Percentiles rank a stretch among this genome's conserved stretches.
Conservation (phyloP, 2,329 filamentous ascomycete genomes). For the Clarireedia paspali region DNA sequence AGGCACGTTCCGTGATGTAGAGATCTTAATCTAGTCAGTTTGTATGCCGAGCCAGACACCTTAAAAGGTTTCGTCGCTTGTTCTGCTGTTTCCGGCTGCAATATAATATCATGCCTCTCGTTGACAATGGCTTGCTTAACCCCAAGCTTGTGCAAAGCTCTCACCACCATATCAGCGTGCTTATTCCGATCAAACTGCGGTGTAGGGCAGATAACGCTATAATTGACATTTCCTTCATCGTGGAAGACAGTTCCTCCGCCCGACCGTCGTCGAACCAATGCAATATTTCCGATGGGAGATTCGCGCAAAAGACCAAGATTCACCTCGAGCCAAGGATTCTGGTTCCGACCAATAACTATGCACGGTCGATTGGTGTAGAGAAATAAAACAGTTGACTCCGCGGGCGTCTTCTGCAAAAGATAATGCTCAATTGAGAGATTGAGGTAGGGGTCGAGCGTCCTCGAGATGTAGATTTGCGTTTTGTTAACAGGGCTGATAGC, state of each 20-base stretch:
- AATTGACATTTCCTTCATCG: conserved; percentile 89
- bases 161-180: conserved; percentile 87
- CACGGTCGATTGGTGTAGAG: conserved; percentile 84
- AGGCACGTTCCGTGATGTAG: conserved; percentile 93
- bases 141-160: conserved; percentile 60
- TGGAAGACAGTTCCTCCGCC: conserved; percentile 94
- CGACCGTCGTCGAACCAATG: conserved; percentile 72
- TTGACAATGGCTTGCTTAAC: conserved; percentile 65
- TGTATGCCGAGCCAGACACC: conserved; percentile 91
- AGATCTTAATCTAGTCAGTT: conserved; percentile 71
- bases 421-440: conserved; percentile 94
- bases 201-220: conserved; percentile 80
- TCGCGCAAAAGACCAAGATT: conserved; percentile 56
- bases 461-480: conserved; percentile 64
- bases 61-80: conserved; percentile 49
- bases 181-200: conserved; percentile 71
- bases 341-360: conserved; percentile 88
- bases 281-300: neutral
- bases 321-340: conserved; percentile 94
- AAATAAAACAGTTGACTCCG: conserved; percentile 70
- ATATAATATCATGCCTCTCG: conserved; percentile 85
- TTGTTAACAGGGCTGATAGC: conserved; percentile 34
- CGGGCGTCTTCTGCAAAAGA: conserved; percentile 66
- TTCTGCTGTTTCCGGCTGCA: conserved; percentile 38
- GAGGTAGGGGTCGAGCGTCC: conserved; percentile 66